Evolutionary conservation across 495 filamentous ascomycete species (phyloP).

Genomic region (Penicillium parvum): DNA sequence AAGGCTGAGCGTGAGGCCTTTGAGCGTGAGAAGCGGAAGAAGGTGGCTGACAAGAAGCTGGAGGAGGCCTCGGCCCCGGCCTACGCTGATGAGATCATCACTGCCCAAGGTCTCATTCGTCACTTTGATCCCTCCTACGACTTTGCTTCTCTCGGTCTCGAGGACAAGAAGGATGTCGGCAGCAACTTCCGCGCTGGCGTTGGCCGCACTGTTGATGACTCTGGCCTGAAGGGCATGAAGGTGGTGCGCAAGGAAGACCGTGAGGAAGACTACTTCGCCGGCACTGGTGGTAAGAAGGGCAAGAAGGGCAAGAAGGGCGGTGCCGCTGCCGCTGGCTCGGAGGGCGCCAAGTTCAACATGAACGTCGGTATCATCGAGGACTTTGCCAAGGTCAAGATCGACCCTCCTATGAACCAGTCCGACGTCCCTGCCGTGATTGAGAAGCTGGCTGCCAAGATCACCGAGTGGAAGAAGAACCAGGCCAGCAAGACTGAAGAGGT

Average conservation of each 20-base stretch:
- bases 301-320: conserved; percentile 82
- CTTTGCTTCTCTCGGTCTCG: conserved; percentile 52
- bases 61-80: conserved; percentile 88
- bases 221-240: conserved; percentile 70
- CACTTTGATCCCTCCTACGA: conserved; percentile 82
- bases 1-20: conserved; percentile 73
- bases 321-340: conserved; percentile 34
- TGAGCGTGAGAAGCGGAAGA: conserved; percentile 68
- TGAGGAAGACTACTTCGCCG: conserved; percentile 83
- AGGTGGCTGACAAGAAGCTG: conserved; percentile 76
- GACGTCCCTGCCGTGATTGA: conserved; percentile 75
- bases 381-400: conserved; percentile 73
- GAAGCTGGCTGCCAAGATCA: conserved; percentile 87
- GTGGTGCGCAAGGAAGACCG: conserved; percentile 72
- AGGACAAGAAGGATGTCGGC: conserved; percentile 61
- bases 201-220: conserved; percentile 74
- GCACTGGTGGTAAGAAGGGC: conserved; percentile 79
- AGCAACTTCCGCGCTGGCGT: conserved; percentile 71
- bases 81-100: conserved; percentile 85
- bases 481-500: conserved; percentile 88
- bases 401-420: conserved; percentile 77
- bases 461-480: conserved; percentile 91
- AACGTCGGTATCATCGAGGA: conserved; percentile 88
- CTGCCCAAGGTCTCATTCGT: conserved; percentile 76
- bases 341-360: conserved; percentile 71